Evolutionary conservation across 1,139 yeast genomes (phyloP).

Genomic region (Nakaseomyces bracarensis): DNA sequence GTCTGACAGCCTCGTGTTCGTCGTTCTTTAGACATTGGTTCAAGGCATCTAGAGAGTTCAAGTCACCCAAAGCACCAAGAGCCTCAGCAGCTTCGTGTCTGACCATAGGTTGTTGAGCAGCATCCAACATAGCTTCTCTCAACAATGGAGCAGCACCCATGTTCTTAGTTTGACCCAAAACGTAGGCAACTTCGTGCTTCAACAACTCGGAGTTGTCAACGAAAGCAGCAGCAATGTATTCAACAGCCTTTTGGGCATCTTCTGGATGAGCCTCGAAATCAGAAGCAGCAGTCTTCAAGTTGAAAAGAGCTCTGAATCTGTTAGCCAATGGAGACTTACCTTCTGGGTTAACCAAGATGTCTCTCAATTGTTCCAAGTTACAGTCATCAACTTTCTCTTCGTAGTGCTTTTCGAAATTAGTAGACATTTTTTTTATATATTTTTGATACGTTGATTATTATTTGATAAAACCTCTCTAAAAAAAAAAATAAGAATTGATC

Average conservation of each 20-base stretch:
- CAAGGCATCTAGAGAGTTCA: conserved; percentile 61
- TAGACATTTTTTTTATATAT: conserved; percentile 26
- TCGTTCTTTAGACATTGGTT: conserved; percentile 58
- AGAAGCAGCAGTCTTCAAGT: conserved; percentile 74
- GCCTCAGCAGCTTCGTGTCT: conserved; percentile 99
- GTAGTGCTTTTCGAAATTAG: conserved; percentile 32
- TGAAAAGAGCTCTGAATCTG: conserved; percentile 89
- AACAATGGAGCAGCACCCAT: conserved; percentile 66
- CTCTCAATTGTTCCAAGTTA: conserved; percentile 60
- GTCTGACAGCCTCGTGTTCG: conserved; percentile 81
- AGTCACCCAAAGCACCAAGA: conserved; percentile 88
- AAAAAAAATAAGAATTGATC: too few relatives aligned
- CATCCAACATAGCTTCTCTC: conserved; percentile 60
- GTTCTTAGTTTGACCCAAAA: conserved; percentile 93
- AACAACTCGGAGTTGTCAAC: conserved; percentile 78
- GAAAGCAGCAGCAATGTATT: conserved; percentile 77
- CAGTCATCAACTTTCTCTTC: conserved; percentile 37
- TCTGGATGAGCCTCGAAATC: conserved; percentile 45
- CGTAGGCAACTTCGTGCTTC: conserved; percentile 97
- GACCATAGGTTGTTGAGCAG: conserved; percentile 81
- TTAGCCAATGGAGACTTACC: conserved; percentile 71
- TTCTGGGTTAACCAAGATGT: conserved; percentile 50
- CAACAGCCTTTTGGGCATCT: conserved; percentile 56
- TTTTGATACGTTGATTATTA: background rate
- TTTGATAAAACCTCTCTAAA: too few relatives aligned